Evolutionary conservation across 441 rosid genomes (phyloP).

Genomic region (Pelargonium australe): DNA sequence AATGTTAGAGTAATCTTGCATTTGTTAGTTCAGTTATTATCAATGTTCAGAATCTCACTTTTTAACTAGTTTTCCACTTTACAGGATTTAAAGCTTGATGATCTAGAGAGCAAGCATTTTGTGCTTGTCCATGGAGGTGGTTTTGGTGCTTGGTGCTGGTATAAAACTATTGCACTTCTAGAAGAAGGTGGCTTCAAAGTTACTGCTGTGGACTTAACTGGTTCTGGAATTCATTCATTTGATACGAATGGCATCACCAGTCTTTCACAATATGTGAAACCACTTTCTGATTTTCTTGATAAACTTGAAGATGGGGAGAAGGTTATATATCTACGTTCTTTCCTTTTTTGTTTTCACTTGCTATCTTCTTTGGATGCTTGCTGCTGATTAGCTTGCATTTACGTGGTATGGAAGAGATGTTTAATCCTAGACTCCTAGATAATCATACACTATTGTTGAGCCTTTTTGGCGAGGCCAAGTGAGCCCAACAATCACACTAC

Average conservation of each 20-base stretch:
- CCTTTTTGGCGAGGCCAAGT: no score
- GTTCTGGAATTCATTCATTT: conserved; percentile 74
- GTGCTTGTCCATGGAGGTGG: conserved; percentile 94
- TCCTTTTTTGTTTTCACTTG: not conserved
- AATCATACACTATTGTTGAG: not conserved
- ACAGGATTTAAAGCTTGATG: conserved; percentile 64
- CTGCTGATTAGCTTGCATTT: not conserved
- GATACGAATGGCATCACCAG: conserved; percentile 57
- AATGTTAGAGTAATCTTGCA: not conserved
- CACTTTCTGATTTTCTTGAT: conserved; percentile 65
- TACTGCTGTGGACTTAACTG: conserved; percentile 79
- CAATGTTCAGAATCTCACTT: not conserved
- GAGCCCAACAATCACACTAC: no score
- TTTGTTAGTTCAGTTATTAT: not conserved
- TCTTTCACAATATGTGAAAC: conserved; percentile 79
- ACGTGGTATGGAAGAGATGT: not conserved
- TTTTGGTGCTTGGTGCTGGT: conserved; percentile 99
- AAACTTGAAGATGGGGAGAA: conserved; percentile 60
- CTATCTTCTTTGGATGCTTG: conserved; percentile 8
- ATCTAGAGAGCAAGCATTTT: conserved; percentile 72
- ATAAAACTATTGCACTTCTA: conserved; percentile 81
- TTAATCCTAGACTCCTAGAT: not conserved
- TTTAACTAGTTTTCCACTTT: conserved; percentile 14
- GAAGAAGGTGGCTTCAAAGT: conserved; percentile 82
- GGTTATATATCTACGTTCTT: conserved; percentile 35